phyloP scores from a whole-genome alignment of 495 filamentous ascomycete genomes.

The Penicillium pancosmium region DNA sequence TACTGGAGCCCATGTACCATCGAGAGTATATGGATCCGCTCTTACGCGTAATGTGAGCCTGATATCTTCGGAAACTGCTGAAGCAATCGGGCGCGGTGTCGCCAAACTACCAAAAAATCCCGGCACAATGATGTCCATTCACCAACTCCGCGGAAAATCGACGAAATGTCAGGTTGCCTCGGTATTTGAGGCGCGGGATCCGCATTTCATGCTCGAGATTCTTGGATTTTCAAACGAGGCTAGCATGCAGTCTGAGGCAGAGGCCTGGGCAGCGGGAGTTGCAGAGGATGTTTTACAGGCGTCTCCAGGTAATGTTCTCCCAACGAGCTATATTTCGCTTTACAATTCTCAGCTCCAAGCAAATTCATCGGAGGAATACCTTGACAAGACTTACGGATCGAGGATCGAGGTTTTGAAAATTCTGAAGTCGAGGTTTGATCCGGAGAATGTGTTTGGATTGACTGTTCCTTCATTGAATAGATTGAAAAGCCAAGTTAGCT shows the following conservation, averaged over 20 bases:
- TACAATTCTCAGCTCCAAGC: conserved; percentile 11
- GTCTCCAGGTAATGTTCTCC: conserved; percentile 25
- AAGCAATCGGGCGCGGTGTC: conserved; percentile 24
- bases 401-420: conserved; percentile 20
- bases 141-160: conserved; percentile 33
- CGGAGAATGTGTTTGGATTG: conserved; percentile 33
- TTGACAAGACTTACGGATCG: conserved; percentile 27
- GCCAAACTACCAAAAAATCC: conserved; percentile 28
- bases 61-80: conserved; percentile 25
- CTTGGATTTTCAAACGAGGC: conserved; percentile 15
- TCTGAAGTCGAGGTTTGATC: conserved; percentile 37
- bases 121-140: conserved; percentile 31
- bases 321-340: conserved; percentile 34
- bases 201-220: conserved; percentile 45
- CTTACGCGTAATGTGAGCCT: conserved; percentile 26
- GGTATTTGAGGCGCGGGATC: conserved; percentile 34
- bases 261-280: conserved; percentile 30
- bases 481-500: conserved; percentile 10
- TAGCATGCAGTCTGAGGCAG: neutral
- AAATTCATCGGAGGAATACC: neutral
- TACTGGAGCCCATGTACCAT: conserved; percentile 20
- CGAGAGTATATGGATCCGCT: conserved; percentile 22
- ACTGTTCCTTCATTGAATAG: conserved; percentile 26
- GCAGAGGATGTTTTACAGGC: conserved; percentile 19
- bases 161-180: conserved; percentile 16